Evolutionary conservation across 2,329 filamentous ascomycete genomes (phyloP).

Genomic region (Cordyceps fumosorosea): DNA sequence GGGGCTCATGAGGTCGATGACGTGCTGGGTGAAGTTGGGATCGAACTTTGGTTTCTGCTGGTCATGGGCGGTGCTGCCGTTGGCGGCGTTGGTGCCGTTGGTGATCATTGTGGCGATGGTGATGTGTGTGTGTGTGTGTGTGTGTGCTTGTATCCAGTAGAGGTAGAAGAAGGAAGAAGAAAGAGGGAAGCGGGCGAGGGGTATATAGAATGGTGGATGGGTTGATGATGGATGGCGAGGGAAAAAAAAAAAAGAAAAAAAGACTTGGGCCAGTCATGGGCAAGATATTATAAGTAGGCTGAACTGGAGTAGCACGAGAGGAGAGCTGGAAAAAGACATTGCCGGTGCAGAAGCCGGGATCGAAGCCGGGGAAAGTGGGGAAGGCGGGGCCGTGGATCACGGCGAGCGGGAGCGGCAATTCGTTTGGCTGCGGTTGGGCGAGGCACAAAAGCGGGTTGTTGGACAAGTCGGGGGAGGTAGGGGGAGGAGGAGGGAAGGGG

Average conservation of each 20-base stretch:
- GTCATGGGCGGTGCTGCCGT: slow-evolving; percentile 20
- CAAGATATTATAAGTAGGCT: not conserved
- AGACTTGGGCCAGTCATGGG: not conserved
- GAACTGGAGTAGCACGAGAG: not conserved
- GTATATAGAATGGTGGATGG: not conserved
- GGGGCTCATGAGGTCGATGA: slow-evolving; percentile 67
- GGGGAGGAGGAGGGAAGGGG: not conserved
- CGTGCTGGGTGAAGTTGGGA: slow-evolving; percentile 68
- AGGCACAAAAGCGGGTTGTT: too few relatives aligned
- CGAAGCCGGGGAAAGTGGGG: slow-evolving; percentile 1
- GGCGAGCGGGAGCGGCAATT: slow-evolving; percentile 4
- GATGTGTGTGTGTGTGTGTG: not conserved
- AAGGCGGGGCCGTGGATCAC: not conserved
- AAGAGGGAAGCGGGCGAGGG: not conserved
- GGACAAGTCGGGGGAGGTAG: too few relatives aligned
- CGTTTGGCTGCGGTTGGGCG: not conserved
- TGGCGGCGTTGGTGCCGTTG: not conserved
- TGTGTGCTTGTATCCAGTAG: not conserved
- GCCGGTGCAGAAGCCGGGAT: slow-evolving; percentile 3
- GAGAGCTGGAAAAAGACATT: not conserved
- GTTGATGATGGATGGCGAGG: not conserved
- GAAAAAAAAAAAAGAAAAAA: not conserved
- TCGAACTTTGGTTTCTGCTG: slow-evolving; percentile 47
- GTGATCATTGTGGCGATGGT: not conserved
- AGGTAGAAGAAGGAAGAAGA: too few relatives aligned